phyloP scores from a whole-genome alignment of 1,284 basidiomycete species.

The Ustilago lituana region DNA sequence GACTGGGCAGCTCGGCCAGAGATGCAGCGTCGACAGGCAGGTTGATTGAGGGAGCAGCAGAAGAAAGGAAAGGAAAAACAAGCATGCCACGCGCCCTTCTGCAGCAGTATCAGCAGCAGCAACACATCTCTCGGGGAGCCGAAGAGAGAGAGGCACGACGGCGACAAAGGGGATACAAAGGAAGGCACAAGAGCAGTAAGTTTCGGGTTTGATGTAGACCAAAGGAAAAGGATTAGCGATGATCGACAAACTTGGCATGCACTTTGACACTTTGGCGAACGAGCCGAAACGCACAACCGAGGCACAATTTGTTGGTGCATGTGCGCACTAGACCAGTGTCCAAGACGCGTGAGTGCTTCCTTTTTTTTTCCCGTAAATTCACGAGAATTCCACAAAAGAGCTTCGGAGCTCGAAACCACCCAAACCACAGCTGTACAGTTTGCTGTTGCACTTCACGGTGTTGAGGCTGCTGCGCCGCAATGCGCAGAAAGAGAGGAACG shows the following conservation, averaged over 20 bases:
- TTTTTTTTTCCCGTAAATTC: too few relatives aligned
- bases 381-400: neutral
- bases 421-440: too few relatives aligned
- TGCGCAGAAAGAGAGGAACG: too few relatives aligned
- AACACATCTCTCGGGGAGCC: conserved; percentile 12
- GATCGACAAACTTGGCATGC: conserved; percentile 46
- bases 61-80: conserved; percentile 1
- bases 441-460: too few relatives aligned
- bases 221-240: conserved; percentile 10
- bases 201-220: too few relatives aligned
- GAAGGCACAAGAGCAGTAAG: conserved; percentile 1
- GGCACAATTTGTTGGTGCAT: conserved; percentile 19
- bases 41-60: conserved; percentile 20
- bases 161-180: neutral
- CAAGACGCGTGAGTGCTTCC: neutral
- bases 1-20: conserved; percentile 8
- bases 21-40: conserved; percentile 1
- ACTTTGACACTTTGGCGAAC: too few relatives aligned
- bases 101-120: too few relatives aligned
- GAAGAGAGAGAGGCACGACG: neutral
- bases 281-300: conserved; percentile 22
- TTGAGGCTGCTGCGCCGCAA: too few relatives aligned
- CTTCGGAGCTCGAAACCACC: conserved; percentile 25
- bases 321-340: conserved; percentile 19
- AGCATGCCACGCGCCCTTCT: neutral